phyloP scores from a whole-genome alignment of 768 basidiomycete species.

The Neoboletus brunneissimus region DNA sequence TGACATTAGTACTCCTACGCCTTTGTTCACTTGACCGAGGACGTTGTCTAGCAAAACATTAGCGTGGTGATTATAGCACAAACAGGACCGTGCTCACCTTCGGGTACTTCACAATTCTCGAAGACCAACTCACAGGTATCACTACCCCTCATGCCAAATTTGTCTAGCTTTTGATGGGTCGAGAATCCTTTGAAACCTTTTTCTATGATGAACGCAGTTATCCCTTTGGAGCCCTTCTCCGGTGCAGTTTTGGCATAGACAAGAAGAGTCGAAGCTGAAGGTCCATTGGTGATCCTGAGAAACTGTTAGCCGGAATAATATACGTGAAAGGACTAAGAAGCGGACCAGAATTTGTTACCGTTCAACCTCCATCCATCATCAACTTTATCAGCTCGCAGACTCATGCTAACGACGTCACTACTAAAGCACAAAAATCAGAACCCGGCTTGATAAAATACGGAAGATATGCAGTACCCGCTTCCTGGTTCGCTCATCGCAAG shows the following conservation, averaged over 20 bases:
- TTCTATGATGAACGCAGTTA: conserved; percentile 91
- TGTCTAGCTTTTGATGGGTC: conserved; percentile 88
- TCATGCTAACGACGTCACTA: conserved; percentile 96
- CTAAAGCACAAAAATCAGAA: conserved; percentile 12
- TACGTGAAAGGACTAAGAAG: background rate
- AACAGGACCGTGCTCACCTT: conserved; percentile 48
- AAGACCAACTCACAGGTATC: conserved; percentile 94
- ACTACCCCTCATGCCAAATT: conserved; percentile 95
- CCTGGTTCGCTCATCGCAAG: conserved; percentile 95
- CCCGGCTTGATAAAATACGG: background rate
- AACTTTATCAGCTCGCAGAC: conserved; percentile 73
- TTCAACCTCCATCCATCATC: conserved; percentile 76
- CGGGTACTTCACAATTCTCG: conserved; percentile 85
- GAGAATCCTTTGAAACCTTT: conserved; percentile 81
- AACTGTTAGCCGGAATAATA: background rate
- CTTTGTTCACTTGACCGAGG: conserved; percentile 74
- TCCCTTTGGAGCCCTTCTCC: conserved; percentile 76
- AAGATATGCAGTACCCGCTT: conserved; percentile 47
- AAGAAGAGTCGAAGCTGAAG: conserved; percentile 84
- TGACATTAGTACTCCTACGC: conserved; percentile 89
- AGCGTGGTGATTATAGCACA: background rate
- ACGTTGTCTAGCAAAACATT: conserved; percentile 60
- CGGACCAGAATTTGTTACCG: conserved; percentile 90
- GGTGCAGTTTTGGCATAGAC: conserved; percentile 91
- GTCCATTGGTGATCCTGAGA: conserved; percentile 91